Conservation (phyloP, 2,329 filamentous ascomycete species). For the Fusarium fracticaudum region DNA sequence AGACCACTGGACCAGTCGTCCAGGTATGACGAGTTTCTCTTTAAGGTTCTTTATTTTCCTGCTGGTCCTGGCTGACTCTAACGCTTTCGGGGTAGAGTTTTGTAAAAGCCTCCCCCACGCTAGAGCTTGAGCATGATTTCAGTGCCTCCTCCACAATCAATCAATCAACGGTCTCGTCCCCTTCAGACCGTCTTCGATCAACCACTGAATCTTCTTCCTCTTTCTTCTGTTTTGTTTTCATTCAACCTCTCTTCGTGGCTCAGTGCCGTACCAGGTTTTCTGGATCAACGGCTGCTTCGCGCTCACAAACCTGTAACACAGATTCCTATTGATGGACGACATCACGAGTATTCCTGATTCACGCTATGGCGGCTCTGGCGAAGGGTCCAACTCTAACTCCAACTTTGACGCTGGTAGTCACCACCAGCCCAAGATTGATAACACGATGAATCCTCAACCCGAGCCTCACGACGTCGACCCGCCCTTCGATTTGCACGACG, state of each 20-base stretch:
- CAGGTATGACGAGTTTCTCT: constrained; percentile 32
- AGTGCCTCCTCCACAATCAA: constrained; percentile 27
- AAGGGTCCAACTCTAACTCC: constrained; percentile 24
- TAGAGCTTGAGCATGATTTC: constrained; percentile 14
- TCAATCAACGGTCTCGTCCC: constrained; percentile 23
- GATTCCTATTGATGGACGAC: constrained; percentile 43
- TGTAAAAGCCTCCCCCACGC: constrained; percentile 15
- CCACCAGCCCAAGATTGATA: constrained; percentile 13
- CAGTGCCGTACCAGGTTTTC: not conserved
- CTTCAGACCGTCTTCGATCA: constrained; percentile 1
- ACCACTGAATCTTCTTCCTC: not conserved
- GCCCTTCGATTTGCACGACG: constrained; percentile 42
- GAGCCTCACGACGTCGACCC: constrained; percentile 1
- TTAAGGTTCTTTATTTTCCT: constrained; percentile 27
- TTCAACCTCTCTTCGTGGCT: not conserved
- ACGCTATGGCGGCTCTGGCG: constrained; percentile 33
- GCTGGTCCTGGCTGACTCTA: constrained; percentile 14
- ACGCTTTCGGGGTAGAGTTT: constrained; percentile 14
- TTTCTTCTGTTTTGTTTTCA: not conserved
- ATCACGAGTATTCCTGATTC: constrained; percentile 38
- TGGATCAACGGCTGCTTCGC: constrained; percentile 3
- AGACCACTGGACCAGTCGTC: not conserved
- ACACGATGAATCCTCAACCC: constrained; percentile 11
- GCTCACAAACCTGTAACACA: not conserved
- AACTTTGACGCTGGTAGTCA: constrained; percentile 12